These are phyloP conservation scores for Ceratocystis smalleyi DNA, from an alignment of 2,329 filamentous ascomycete genomes.

Conservation along the genomic window DNA sequence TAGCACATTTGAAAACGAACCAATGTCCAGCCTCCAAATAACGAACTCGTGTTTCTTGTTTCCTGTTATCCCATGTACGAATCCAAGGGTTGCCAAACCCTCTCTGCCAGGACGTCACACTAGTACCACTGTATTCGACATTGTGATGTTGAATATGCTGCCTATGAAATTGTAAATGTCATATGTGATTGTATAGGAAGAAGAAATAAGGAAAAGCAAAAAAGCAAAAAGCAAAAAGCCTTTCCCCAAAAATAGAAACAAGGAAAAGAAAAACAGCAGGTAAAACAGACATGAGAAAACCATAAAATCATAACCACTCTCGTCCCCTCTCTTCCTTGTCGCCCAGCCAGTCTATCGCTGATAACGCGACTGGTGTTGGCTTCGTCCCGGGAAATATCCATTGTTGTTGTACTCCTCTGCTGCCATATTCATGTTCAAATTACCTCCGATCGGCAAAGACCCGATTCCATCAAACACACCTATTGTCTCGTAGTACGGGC, in stretches of 20 bases:
- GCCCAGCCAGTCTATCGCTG: neutral
- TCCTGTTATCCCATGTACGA: too few relatives aligned
- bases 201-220: neutral
- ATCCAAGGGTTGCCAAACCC: too few relatives aligned
- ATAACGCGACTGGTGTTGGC: neutral
- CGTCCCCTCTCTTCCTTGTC: neutral
- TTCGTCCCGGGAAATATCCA: slow-evolving; percentile 2
- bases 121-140: neutral
- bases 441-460: neutral
- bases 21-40: too few relatives aligned
- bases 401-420: slow-evolving; percentile 3
- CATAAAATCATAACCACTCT: neutral
- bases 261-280: neutral
- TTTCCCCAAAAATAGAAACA: neutral
- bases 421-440: slow-evolving; percentile 5
- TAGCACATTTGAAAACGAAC: neutral
- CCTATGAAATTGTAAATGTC: neutral
- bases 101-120: neutral
- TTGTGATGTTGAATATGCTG: neutral
- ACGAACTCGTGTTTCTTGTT: too few relatives aligned
- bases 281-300: neutral
- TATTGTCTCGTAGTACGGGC: slow-evolving; percentile 1
- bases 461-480: neutral
- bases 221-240: neutral
- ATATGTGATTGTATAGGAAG: neutral